Base-by-base conservation (phyloP, 495 filamentous ascomycete genomes). In the Recurvomyces mirabilis region DNA sequence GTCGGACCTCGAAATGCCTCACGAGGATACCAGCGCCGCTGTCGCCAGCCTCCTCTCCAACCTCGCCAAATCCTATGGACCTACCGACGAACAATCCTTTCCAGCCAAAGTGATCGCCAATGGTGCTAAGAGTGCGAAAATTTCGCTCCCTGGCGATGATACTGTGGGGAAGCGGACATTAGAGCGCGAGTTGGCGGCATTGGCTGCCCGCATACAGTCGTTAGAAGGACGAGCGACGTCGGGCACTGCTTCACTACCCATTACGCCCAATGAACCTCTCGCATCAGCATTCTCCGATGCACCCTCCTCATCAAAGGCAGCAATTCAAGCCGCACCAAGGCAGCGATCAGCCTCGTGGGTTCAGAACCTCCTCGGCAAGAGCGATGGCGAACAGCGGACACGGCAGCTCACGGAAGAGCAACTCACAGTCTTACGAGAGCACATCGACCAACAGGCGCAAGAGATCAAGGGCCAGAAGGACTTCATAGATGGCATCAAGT, bases 391-490 rank as follows among this genome's bases (percentile, higher is more conserved):
- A 11, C 19, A 50, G 18, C 49, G 53, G 13, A 39, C 58, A 4
- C 54, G 58, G 1, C 53, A 58, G 29, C 57, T 64, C 39, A 64
- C 60, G 14, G 61, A 64, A 36, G 60, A 69, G 51, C 68, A 71
- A 47, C 61, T 71, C 19, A 60, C 62, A 15, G 62, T 64, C 37
- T 47, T 71, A 26, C 65, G 66, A 36, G 63, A 68, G 41, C 68
- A 70, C 50, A 58, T 71, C 45, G 67, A 71, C 45, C 65, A 63
- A 42, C 68, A 71, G 55, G 67, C 69, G 23, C 61, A 68, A 32
- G 62, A 70, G 60, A 70, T 71, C 65, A 74, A 53, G 65, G 74
- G 52, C 24, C 79, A 82, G 57, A 70, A 77, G 49, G 72, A 78
- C 45, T 68, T 75, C 43, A 77, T 67, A 31, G 61, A 63, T 31